Conservation (phyloP, 768 basidiomycete genomes). For the Paxillus involutus region DNA sequence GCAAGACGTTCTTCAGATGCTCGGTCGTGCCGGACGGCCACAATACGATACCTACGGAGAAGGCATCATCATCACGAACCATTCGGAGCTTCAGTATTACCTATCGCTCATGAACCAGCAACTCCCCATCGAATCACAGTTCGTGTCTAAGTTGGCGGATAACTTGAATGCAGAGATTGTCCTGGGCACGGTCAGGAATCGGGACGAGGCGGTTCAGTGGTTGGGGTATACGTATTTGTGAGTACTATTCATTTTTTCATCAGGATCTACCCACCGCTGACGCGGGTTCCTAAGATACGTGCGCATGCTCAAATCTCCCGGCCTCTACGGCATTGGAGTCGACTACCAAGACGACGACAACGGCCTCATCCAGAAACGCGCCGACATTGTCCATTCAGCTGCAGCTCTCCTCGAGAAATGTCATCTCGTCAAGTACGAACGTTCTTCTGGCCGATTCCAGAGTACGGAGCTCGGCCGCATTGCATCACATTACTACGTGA, state of each 20-base stretch:
- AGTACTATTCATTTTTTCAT: conserved; percentile 29
- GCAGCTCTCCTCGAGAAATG: conserved; percentile 94
- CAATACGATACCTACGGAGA: conserved; percentile 98
- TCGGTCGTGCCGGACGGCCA: conserved; percentile 95
- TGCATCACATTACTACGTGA: conserved; percentile 94
- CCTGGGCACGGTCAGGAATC: conserved; percentile 88
- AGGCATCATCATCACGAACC: conserved; percentile 98
- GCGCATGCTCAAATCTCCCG: conserved; percentile 89
- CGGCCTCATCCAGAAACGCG: conserved; percentile 86
- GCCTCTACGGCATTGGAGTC: conserved; percentile 81
- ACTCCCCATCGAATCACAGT: conserved; percentile 95
- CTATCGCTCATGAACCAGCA: conserved; percentile 95
- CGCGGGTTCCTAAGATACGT: conserved; percentile 62
- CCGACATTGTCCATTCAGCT: conserved; percentile 91
- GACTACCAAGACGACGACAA: conserved; percentile 90
- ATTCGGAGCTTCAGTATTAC: conserved; percentile 96
- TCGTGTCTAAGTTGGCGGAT: conserved; percentile 89
- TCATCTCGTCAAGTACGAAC: conserved; percentile 91
- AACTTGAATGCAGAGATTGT: conserved; percentile 98
- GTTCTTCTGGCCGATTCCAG: conserved; percentile 83
- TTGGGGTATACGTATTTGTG: conserved; percentile 92
- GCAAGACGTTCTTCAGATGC: conserved; percentile 98
- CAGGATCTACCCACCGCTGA: conserved; percentile 6
- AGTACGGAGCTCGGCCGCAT: conserved; percentile 93
- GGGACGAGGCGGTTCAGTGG: conserved; percentile 98